phyloP scores from a whole-genome alignment of 257 asterid species.

The Thymus quinquecostatus region DNA sequence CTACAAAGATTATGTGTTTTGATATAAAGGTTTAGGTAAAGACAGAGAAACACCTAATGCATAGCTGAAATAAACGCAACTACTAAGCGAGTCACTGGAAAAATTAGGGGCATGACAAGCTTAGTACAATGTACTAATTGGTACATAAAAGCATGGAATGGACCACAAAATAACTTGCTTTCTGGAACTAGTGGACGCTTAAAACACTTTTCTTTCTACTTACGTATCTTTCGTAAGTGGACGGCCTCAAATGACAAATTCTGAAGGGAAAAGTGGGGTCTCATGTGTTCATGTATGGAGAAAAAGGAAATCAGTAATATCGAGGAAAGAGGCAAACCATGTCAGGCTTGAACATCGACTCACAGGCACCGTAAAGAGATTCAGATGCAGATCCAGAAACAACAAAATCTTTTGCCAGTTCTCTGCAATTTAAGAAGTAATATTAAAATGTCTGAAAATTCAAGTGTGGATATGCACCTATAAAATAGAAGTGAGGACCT shows the following conservation, averaged over 20 bases:
- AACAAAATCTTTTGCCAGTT: conserved; percentile 97
- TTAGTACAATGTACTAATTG: not conserved
- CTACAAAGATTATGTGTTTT: not conserved
- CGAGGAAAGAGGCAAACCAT: conserved; percentile 59
- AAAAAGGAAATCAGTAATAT: not conserved
- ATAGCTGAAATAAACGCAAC: not conserved
- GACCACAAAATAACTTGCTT: not conserved
- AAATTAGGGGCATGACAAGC: not conserved
- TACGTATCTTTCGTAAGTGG: not conserved
- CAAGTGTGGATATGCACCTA: not conserved
- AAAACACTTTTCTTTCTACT: not conserved
- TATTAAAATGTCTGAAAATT: not conserved
- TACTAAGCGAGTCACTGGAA: not conserved
- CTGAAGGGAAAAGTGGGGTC: not conserved
- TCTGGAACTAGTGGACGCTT: not conserved
- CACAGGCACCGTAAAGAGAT: conserved; percentile 97
- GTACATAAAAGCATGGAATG: not conserved
- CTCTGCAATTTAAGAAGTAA: conserved; percentile 54
- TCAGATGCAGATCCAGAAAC: conserved; percentile 95
- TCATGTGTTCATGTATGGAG: not conserved
- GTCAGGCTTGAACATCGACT: conserved; percentile 94
- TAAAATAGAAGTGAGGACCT: not conserved
- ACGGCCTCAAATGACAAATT: not conserved
- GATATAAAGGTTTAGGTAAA: not conserved
- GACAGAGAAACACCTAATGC: not conserved